These are phyloP conservation scores for Nicotiana attenuata DNA, from an alignment of 257 asterid genomes.

Conservation along the genomic window DNA sequence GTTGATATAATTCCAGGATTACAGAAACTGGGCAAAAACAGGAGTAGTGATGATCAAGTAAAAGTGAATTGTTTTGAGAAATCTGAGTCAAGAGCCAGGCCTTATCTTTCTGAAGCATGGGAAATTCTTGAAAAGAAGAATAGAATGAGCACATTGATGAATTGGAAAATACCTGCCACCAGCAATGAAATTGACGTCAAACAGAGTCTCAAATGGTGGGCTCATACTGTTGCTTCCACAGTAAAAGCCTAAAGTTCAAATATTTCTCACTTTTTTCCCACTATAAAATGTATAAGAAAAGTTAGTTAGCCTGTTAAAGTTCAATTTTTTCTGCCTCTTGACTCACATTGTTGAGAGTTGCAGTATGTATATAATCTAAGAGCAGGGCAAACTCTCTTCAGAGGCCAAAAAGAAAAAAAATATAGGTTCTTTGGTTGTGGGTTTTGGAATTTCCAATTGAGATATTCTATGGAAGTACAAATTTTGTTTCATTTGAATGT, in stretches of 20 bases:
- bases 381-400: neutral
- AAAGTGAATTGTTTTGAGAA: neutral
- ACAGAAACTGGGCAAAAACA: conserved; percentile 23
- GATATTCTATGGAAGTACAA: neutral
- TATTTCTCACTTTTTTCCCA: neutral
- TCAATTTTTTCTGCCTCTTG: neutral
- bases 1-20: conserved; percentile 50
- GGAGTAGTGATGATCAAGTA: neutral
- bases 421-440: neutral
- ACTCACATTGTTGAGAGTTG: neutral
- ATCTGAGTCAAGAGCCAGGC: conserved; percentile 22
- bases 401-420: neutral
- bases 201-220: conserved; percentile 53
- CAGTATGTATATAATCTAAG: neutral
- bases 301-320: neutral
- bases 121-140: conserved; percentile 13
- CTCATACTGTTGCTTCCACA: conserved; percentile 59
- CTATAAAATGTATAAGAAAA: neutral
- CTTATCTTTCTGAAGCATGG: conserved; percentile 65
- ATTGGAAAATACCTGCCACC: conserved; percentile 33
- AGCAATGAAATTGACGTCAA: conserved; percentile 37
- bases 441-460: neutral
- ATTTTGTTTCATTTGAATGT: neutral
- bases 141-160: conserved; percentile 17
- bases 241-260: neutral